Percentiles rank a stretch among this genome's conserved stretches.
Evolutionary conservation across 2,329 filamentous ascomycete species (phyloP).

Genomic region (Phaeosphaeriaceae sp.): DNA sequence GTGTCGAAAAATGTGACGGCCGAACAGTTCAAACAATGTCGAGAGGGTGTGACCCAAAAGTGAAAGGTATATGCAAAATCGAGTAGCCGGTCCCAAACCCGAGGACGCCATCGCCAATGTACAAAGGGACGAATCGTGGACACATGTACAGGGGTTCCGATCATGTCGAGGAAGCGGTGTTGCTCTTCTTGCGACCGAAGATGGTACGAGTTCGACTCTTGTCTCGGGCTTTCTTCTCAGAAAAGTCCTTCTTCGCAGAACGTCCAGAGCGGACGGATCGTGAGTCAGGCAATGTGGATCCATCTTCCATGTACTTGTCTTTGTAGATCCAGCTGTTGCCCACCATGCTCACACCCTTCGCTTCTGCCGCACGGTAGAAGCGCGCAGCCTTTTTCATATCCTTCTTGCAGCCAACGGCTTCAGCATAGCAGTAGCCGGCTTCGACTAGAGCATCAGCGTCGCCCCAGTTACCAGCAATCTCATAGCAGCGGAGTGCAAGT

Average conservation of each 20-base stretch:
- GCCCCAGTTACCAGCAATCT: conserved; percentile 95
- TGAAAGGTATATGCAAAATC: conserved; percentile 39
- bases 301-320: conserved; percentile 79
- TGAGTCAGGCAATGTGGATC: conserved; percentile 43
- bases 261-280: conserved; percentile 57
- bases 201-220: conserved; percentile 79
- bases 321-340: conserved; percentile 99
- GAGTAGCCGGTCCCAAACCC: conserved; percentile 28
- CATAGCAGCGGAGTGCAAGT: conserved; percentile 89
- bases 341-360: conserved; percentile 95
- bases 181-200: conserved; percentile 68
- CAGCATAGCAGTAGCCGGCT: conserved; percentile 93
- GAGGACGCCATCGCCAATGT: conserved; percentile 41
- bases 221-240: conserved; percentile 70
- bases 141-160: conserved; percentile 34
- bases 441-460: conserved; percentile 94
- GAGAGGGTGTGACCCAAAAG: conserved; percentile 15
- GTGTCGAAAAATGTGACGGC: conserved; percentile 24
- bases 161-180: conserved; percentile 24
- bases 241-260: conserved; percentile 48
- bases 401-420: conserved; percentile 94
- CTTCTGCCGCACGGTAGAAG: conserved; percentile 88
- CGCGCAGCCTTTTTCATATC: conserved; percentile 92
- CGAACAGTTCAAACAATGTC: conserved; percentile 19
- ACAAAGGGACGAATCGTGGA: conserved; percentile 39